Percentiles rank a stretch among this genome's conserved stretches.
phyloP scores from a whole-genome alignment of 2,329 filamentous ascomycete species.

The Madurella fahalii region DNA sequence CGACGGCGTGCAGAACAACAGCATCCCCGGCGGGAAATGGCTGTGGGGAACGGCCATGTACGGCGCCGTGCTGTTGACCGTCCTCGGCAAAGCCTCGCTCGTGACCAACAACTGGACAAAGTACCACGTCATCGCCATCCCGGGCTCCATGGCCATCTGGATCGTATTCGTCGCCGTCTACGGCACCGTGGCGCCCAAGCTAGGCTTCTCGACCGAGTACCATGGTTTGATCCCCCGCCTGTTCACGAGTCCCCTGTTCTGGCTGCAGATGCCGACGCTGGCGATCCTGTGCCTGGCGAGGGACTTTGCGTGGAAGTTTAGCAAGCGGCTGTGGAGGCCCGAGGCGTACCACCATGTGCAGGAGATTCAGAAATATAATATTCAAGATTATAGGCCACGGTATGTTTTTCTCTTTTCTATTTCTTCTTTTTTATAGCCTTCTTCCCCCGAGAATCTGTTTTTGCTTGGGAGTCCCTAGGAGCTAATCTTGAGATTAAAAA shows the following conservation, averaged over 20 bases:
- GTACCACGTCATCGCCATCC: conserved; percentile 92
- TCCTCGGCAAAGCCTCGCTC: conserved; percentile 88
- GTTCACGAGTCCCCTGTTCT: conserved; percentile 81
- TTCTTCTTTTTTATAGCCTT: conserved; percentile 12
- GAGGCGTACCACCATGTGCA: conserved; percentile 97
- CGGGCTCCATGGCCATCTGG: conserved; percentile 89
- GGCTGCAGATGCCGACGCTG: conserved; percentile 79
- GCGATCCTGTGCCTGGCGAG: conserved; percentile 77
- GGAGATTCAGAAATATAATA: conserved; percentile 99
- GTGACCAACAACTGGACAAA: conserved; percentile 99
- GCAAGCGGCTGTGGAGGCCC: conserved; percentile 93
- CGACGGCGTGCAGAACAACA: conserved; percentile 75
- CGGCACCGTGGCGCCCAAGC: conserved; percentile 76
- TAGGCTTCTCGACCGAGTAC: conserved; percentile 79
- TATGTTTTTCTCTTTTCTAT: conserved; percentile 41
- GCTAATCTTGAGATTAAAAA: conserved; percentile 3
- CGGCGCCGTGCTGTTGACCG: conserved; percentile 86
- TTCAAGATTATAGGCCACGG: conserved; percentile 96
- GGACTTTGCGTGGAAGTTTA: conserved; percentile 96
- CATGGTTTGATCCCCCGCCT: conserved; percentile 76
- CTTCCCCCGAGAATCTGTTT: background rate
- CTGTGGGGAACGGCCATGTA: conserved; percentile 96
- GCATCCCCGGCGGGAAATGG: conserved; percentile 87
- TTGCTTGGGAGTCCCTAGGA: background rate
- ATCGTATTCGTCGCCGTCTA: conserved; percentile 85